phyloP scores from a whole-genome alignment of 306 rosid genomes.

The Dryas octopetala region DNA sequence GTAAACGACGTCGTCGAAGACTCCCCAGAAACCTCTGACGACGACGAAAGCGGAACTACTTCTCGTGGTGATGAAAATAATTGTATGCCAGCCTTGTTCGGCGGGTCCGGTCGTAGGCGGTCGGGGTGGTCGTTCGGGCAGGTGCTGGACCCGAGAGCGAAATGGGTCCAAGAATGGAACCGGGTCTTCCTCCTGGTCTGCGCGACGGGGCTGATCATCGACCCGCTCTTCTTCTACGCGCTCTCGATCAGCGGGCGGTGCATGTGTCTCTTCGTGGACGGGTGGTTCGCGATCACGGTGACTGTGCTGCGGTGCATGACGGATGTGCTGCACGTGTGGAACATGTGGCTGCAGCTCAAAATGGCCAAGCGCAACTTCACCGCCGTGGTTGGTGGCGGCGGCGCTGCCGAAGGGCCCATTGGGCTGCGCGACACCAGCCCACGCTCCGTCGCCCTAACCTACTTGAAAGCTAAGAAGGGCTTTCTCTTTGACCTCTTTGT shows the following conservation, averaged over 20 bases:
- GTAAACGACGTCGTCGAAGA: neutral
- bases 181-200: constrained; percentile 68
- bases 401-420: neutral
- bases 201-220: constrained; percentile 70
- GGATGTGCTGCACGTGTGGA: constrained; percentile 87
- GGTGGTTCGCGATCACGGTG: constrained; percentile 86
- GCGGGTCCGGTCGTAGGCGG: constrained; percentile 5
- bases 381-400: constrained; percentile 13
- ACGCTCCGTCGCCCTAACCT: constrained; percentile 53
- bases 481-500: constrained; percentile 83
- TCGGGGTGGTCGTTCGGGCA: constrained; percentile 22
- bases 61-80: neutral
- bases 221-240: constrained; percentile 87
- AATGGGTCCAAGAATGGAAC: constrained; percentile 87
- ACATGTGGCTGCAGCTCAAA: constrained; percentile 79
- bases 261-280: constrained; percentile 83
- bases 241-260: constrained; percentile 69
- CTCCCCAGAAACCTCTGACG: neutral
- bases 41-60: neutral
- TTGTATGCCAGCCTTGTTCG: neutral
- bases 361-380: constrained; percentile 52
- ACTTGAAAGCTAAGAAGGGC: constrained; percentile 49
- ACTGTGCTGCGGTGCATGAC: constrained; percentile 95
- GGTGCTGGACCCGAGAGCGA: constrained; percentile 53
- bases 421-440: constrained; percentile 38